Percentiles rank a stretch among this genome's conserved stretches.
These are phyloP conservation scores for Thermothelomyces thermophilus DNA, from an alignment of 2,329 filamentous ascomycete species.

Conservation along the genomic window DNA sequence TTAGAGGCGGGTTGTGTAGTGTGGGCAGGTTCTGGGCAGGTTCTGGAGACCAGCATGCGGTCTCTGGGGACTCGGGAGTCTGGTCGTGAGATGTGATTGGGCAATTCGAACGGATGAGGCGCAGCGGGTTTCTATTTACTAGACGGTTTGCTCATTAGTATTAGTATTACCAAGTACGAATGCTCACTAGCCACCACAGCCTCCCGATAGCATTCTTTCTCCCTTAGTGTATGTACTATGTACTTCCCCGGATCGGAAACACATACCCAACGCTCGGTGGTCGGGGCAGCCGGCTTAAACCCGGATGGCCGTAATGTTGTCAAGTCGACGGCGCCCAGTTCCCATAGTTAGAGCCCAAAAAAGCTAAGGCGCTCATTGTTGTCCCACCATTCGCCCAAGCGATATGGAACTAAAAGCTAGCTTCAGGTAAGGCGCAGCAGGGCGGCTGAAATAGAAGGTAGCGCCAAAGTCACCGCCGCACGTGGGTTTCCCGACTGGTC, in stretches of 20 bases:
- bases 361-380: conserved; percentile 10
- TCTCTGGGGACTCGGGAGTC: conserved; percentile 11
- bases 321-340: conserved; percentile 10
- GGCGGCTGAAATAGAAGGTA: conserved; percentile 19
- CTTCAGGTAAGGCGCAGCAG: conserved; percentile 23
- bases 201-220: conserved; percentile 6
- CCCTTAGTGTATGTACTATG: too few species aligned
- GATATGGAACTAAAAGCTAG: conserved; percentile 15
- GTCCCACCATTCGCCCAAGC: conserved; percentile 15
- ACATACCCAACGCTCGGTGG: conserved; percentile 1
- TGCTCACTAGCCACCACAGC: conserved; percentile 14
- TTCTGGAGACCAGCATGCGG: conserved; percentile 18
- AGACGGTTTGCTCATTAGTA: conserved; percentile 3
- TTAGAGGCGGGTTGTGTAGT: conserved; percentile 11
- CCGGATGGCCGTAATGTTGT: neutral
- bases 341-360: neutral
- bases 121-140: conserved; percentile 13
- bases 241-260: neutral
- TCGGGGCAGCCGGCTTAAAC: conserved; percentile 17
- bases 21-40: conserved; percentile 14
- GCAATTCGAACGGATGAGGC: conserved; percentile 5
- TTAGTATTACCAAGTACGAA: too few species aligned
- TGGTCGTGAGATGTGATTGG: conserved; percentile 13
- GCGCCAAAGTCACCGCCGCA: neutral
- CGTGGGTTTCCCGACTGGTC: conserved; percentile 6